Conservation (phyloP, 441 rosid genomes). For the Populus tomentosa region DNA sequence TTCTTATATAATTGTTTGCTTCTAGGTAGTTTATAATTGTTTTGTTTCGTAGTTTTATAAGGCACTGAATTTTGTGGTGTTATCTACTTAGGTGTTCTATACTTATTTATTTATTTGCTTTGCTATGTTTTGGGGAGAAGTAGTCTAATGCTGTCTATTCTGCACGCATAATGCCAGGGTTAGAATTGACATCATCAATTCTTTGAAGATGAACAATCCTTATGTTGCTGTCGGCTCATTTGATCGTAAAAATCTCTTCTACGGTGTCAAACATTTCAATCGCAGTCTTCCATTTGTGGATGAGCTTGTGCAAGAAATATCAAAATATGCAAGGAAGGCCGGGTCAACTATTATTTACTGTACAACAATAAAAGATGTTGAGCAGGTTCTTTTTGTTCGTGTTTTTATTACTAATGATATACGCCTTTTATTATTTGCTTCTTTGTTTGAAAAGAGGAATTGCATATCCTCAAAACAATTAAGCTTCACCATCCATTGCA, state of each 20-base stretch:
- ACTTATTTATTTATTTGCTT: not conserved
- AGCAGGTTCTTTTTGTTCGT: slow-evolving; percentile 29
- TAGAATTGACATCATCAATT: slow-evolving; percentile 36
- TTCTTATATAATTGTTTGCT: not conserved
- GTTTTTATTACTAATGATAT: not conserved
- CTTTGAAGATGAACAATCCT: slow-evolving; percentile 42
- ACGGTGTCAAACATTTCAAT: slow-evolving; percentile 40
- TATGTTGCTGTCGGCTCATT: slow-evolving; percentile 47
- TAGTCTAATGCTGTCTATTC: not conserved
- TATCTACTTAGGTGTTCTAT: not conserved
- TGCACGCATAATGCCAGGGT: slow-evolving; percentile 30
- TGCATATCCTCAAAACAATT: not conserved
- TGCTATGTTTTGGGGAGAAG: not conserved
- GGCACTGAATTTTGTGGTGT: not conserved
- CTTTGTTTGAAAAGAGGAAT: not conserved
- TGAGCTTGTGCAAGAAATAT: slow-evolving; percentile 44
- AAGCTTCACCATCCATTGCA: not conserved
- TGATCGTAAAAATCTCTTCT: slow-evolving; percentile 51
- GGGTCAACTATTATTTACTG: slow-evolving; percentile 46
- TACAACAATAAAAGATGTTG: slow-evolving; percentile 43
- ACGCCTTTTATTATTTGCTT: not conserved
- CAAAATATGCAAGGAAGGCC: slow-evolving; percentile 23
- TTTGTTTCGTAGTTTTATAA: not conserved
- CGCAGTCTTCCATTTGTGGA: slow-evolving; percentile 29
- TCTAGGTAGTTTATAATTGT: not conserved